Percentiles rank a stretch among this genome's conserved stretches.
Evolutionary conservation across 1,284 basidiomycete genomes (phyloP).

Genomic region (Puccinia coronata): DNA sequence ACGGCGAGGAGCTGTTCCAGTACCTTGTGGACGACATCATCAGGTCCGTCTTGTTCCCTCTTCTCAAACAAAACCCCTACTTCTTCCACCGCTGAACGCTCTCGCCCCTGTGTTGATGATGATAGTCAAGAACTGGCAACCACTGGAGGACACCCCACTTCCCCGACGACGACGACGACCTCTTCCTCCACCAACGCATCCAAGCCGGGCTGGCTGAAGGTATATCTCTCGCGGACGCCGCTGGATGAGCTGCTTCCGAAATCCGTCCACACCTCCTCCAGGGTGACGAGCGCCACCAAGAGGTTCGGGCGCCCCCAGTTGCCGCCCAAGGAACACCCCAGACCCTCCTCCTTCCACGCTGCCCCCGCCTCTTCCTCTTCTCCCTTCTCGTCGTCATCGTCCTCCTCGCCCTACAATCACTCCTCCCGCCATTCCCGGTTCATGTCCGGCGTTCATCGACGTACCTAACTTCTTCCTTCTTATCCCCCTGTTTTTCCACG

Average conservation of each 20-base stretch:
- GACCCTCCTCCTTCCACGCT: too few species aligned
- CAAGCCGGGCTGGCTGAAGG: constrained; percentile 2
- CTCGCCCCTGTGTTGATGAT: too few species aligned
- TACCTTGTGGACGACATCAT: constrained; percentile 44
- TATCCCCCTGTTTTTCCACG: neutral
- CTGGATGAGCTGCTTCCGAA: constrained; percentile 42
- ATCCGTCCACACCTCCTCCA: neutral
- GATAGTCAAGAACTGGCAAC: neutral
- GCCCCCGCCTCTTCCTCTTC: too few species aligned
- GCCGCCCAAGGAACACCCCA: too few species aligned
- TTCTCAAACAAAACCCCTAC: neutral
- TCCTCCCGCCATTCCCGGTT: neutral
- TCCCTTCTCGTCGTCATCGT: too few species aligned
- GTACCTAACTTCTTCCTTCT: neutral
- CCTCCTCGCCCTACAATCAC: too few species aligned
- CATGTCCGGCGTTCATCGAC: constrained; percentile 20
- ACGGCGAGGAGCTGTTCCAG: constrained; percentile 34
- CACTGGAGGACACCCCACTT: too few species aligned
- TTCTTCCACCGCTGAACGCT: neutral
- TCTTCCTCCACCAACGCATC: neutral
- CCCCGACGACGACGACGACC: too few species aligned
- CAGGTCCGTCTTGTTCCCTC: constrained; percentile 2
- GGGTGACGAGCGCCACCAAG: too few species aligned
- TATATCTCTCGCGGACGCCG: constrained; percentile 36
- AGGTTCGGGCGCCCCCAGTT: too few species aligned